These are phyloP conservation scores for Trifolium fragiferum DNA, from an alignment of 306 rosid genomes.

Conservation along the genomic window DNA sequence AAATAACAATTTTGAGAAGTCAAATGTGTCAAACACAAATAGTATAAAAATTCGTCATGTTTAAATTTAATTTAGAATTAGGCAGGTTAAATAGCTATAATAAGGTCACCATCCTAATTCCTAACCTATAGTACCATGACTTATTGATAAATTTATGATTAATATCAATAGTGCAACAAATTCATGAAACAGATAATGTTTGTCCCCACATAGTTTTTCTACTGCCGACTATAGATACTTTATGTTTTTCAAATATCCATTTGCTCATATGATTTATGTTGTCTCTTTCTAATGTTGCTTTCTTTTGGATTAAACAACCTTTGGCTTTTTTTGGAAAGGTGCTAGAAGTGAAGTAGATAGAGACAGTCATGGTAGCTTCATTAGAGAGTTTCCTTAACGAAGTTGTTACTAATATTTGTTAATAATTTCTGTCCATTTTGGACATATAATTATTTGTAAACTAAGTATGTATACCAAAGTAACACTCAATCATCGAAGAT, in stretches of 20 bases:
- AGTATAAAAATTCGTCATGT: too few species aligned
- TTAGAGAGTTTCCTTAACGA: slow-evolving; percentile 24
- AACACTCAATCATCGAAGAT: too few species aligned
- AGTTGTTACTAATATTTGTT: background rate
- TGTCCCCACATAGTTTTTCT: slow-evolving; percentile 13
- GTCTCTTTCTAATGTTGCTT: slow-evolving; percentile 30
- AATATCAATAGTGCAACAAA: slow-evolving; percentile 31
- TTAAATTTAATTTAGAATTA: background rate
- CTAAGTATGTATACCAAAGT: too few species aligned
- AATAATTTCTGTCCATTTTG: too few species aligned
- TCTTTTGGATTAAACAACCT: slow-evolving; percentile 8
- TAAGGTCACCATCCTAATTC: slow-evolving; percentile 16
- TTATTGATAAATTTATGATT: background rate
- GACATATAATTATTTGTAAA: too few species aligned
- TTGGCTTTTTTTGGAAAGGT: slow-evolving; percentile 9
- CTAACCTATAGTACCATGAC: slow-evolving; percentile 15
- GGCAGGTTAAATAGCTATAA: slow-evolving; percentile 1
- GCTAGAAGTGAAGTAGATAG: slow-evolving; percentile 43
- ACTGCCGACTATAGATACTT: slow-evolving; percentile 39
- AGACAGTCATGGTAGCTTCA: slow-evolving; percentile 42
- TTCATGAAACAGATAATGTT: slow-evolving; percentile 20
- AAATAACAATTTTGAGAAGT: too few species aligned
- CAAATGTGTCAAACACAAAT: too few species aligned
- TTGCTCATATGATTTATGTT: slow-evolving; percentile 39
- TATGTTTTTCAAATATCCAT: slow-evolving; percentile 37